Conservation (phyloP, 768 basidiomycete genomes). For the Amanita brunnescens region DNA sequence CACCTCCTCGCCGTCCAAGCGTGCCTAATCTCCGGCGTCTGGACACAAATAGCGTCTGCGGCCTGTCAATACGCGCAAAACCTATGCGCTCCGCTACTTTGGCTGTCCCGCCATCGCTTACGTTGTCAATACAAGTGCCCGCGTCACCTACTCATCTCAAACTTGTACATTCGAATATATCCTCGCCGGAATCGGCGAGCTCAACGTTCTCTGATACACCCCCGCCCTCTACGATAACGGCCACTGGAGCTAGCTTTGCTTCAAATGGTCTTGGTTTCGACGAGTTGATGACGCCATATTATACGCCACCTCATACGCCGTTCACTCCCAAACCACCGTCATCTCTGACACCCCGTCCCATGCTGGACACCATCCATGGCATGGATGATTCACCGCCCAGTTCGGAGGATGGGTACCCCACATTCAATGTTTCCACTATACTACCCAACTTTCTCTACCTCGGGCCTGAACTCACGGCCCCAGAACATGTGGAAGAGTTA, state of each 20-base stretch:
- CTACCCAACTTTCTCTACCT: slow-evolving; percentile 86
- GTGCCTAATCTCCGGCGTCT: slow-evolving; percentile 53
- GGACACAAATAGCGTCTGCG: slow-evolving; percentile 53
- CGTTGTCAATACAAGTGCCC: slow-evolving; percentile 26
- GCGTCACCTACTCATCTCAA: slow-evolving; percentile 54
- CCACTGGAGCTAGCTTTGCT: neutral
- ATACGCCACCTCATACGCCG: slow-evolving; percentile 45
- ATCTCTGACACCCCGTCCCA: slow-evolving; percentile 61
- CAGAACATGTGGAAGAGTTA: slow-evolving; percentile 70
- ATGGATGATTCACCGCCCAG: slow-evolving; percentile 37
- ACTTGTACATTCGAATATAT: slow-evolving; percentile 50
- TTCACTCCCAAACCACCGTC: slow-evolving; percentile 44
- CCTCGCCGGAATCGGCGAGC: slow-evolving; percentile 45
- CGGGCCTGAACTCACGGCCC: slow-evolving; percentile 75
- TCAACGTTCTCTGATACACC: slow-evolving; percentile 11
- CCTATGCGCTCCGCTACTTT: slow-evolving; percentile 54
- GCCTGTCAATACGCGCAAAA: slow-evolving; percentile 51
- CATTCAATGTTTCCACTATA: slow-evolving; percentile 84
- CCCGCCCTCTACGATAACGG: neutral
- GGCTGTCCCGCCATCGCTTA: slow-evolving; percentile 37
- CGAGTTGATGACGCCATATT: slow-evolving; percentile 40
- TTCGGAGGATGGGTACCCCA: slow-evolving; percentile 50
- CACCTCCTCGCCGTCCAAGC: slow-evolving; percentile 52
- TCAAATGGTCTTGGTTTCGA: slow-evolving; percentile 14
- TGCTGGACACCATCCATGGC: slow-evolving; percentile 26